Evolutionary conservation across 805 yeast genomes (phyloP).

Genomic region (Cyberlindnera euphorbiae): DNA sequence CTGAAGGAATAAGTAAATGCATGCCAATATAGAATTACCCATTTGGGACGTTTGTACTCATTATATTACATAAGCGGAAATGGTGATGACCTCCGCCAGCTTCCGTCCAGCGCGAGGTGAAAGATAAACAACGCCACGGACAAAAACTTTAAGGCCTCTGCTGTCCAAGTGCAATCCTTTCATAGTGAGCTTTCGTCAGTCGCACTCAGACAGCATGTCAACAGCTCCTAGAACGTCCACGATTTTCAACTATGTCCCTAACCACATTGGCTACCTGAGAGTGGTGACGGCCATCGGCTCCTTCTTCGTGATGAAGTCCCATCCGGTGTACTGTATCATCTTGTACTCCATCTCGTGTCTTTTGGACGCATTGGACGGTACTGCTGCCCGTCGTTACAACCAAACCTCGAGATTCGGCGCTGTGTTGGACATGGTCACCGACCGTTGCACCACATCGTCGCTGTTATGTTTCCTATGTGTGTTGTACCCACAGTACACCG

Average conservation of each 20-base stretch:
- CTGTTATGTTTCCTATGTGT: conserved; percentile 81
- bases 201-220: background rate
- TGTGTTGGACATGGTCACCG: conserved; percentile 97
- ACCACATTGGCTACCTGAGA: conserved; percentile 84
- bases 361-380: conserved; percentile 94
- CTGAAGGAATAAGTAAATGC: too few relatives aligned
- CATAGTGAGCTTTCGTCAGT: too few relatives aligned
- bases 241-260: conserved; percentile 80
- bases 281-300: conserved; percentile 80
- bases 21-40: too few relatives aligned
- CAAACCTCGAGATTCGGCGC: conserved; percentile 95
- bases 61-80: too few relatives aligned
- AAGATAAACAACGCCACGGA: too few relatives aligned
- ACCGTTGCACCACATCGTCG: conserved; percentile 94
- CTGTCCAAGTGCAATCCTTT: too few relatives aligned
- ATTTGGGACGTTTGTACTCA: too few relatives aligned
- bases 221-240: conserved; percentile 37
- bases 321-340: conserved; percentile 73
- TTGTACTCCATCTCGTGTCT: conserved; percentile 85
- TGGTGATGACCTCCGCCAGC: too few relatives aligned
- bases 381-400: conserved; percentile 82
- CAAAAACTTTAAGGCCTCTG: too few relatives aligned
- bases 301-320: conserved; percentile 73
- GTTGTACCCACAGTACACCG: conserved; percentile 61
- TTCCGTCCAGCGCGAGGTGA: too few relatives aligned